These are phyloP conservation scores for Diaporthe longicolla DNA, from an alignment of 2,329 filamentous ascomycete species.

Conservation along the genomic window DNA sequence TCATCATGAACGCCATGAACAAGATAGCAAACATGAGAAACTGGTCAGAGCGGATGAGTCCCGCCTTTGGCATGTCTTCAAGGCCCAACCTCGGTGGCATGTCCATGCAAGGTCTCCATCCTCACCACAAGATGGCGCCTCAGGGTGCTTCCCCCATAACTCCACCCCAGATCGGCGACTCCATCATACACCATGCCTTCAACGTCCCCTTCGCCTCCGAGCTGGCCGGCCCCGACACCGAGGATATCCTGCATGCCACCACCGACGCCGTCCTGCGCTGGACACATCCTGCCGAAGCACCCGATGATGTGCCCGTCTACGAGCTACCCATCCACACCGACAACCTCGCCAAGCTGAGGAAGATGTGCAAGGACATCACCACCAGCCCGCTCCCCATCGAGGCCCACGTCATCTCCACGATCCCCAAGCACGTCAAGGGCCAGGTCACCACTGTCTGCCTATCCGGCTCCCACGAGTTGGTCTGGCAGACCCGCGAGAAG, in stretches of 20 bases:
- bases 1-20: conserved; percentile 69
- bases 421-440: conserved; percentile 79
- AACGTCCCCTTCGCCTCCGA: conserved; percentile 97
- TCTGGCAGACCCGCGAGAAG: conserved; percentile 89
- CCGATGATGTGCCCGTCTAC: conserved; percentile 86
- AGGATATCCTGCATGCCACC: conserved; percentile 95
- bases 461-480: conserved; percentile 87
- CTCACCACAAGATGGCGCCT: conserved; percentile 69
- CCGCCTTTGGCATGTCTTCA: conserved; percentile 75
- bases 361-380: conserved; percentile 86
- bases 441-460: conserved; percentile 91
- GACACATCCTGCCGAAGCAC: conserved; percentile 91
- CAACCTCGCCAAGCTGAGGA: conserved; percentile 84
- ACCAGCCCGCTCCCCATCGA: conserved; percentile 79
- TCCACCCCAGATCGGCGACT: conserved; percentile 79
- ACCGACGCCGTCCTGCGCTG: conserved; percentile 89
- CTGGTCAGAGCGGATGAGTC: conserved; percentile 79
- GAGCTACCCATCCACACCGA: conserved; percentile 92
- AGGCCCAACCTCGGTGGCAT: conserved; percentile 70
- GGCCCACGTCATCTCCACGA: conserved; percentile 86
- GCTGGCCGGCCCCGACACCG: conserved; percentile 90
- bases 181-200: conserved; percentile 92
- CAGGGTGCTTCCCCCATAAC: conserved; percentile 70
- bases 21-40: conserved; percentile 80
- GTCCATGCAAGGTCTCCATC: conserved; percentile 68